phyloP scores from a whole-genome alignment of 768 basidiomycete genomes.

The Boletus pseudo-olivaceus region DNA sequence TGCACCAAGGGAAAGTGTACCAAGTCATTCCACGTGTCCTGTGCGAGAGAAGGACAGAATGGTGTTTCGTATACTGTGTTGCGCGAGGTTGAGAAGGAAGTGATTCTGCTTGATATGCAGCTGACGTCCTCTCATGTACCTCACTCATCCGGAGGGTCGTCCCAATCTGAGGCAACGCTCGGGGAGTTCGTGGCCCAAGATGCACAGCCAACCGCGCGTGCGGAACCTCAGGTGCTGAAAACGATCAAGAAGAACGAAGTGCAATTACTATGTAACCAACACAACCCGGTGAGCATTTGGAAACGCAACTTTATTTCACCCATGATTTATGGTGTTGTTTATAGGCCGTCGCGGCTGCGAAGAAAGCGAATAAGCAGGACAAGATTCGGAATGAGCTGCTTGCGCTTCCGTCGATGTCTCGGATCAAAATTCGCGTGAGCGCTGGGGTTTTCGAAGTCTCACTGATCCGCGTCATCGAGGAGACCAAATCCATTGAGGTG shows the following conservation, averaged over 20 bases:
- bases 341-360: slow-evolving; percentile 71
- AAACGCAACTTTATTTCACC: background rate
- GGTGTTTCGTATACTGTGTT: slow-evolving; percentile 60
- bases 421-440: slow-evolving; percentile 81
- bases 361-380: slow-evolving; percentile 71
- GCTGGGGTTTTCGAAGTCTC: slow-evolving; percentile 87
- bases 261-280: slow-evolving; percentile 77
- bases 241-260: slow-evolving; percentile 71
- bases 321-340: background rate
- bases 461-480: slow-evolving; percentile 66
- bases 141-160: slow-evolving; percentile 1
- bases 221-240: slow-evolving; percentile 46
- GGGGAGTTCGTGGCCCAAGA: background rate
- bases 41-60: slow-evolving; percentile 57
- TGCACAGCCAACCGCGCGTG: slow-evolving; percentile 2
- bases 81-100: slow-evolving; percentile 79
- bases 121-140: slow-evolving; percentile 6
- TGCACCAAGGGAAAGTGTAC: slow-evolving; percentile 94
- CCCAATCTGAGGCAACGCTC: background rate
- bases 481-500: slow-evolving; percentile 70
- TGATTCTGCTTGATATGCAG: slow-evolving; percentile 54
- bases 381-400: slow-evolving; percentile 69
- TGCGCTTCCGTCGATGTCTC: slow-evolving; percentile 63
- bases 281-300: slow-evolving; percentile 75
- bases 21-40: slow-evolving; percentile 90